Evolutionary conservation across 1,284 basidiomycete genomes (phyloP), one percentile per base, ranked within the genome.

Genomic region (Coniferiporia sulphurascens): DNA sequence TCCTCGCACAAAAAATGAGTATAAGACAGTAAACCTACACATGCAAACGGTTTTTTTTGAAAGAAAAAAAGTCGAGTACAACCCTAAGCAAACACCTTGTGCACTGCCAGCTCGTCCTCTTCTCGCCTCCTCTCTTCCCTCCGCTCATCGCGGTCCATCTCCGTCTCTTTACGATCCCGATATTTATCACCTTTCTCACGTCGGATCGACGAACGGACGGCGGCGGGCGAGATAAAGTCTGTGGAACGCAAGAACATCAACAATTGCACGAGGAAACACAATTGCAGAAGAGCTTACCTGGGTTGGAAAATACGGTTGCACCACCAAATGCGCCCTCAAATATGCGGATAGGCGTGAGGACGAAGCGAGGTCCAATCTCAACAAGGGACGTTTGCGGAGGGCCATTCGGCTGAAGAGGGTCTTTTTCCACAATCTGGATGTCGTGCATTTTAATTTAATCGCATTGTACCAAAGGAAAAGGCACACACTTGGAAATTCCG

Each of bases 241-340:
- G 69, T 36, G 53, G 36, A 56, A 46, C 32, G 38, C 44, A 62
- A 27, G 56, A 52, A 46, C 19, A 51, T 34, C 27, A 38, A 43
- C 9, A 45, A 44, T 38, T 62, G 48, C 43, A 51, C 15, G 54
- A 44, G 56, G 55, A 38, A 65, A 38, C 12, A n/a, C 49, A 22
- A 50, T 34, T 27, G 59, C 57, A 63, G 59, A 12, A 12, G 41
- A 43, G 65, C 83, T 63, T 66, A 93, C 93, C 91, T 70, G 93
- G 91, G 76, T 99, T 99, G 52, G 95, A 95, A 71, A 91, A 99
- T 15, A 99, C 87, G 3, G 95, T 98, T 22, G 93, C 93, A 15
- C 97, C 97, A 61, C 87, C 84, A 74, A 98, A 98, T 6, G 93
- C 93, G 34, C 97, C 97, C 74, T 99, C 97, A 70, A 99, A 99